phyloP scores from a whole-genome alignment of 345 rosid genomes.

The Lagerstroemia speciosa region DNA sequence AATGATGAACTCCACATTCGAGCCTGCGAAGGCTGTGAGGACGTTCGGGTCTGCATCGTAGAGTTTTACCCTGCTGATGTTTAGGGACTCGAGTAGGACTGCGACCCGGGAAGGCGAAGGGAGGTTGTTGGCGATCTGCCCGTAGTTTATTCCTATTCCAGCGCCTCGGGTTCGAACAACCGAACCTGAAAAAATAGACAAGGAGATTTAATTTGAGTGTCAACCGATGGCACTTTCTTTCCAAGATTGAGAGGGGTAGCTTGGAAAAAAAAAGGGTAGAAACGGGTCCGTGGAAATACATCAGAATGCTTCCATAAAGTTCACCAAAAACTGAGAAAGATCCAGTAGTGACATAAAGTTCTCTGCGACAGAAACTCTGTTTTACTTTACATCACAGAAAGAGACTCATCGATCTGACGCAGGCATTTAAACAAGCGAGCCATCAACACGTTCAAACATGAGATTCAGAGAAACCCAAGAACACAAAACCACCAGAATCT shows the following conservation, averaged over 20 bases:
- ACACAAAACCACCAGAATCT: background rate
- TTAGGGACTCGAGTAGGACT: constrained; percentile 44
- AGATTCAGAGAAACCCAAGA: constrained; percentile 3
- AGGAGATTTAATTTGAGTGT: background rate
- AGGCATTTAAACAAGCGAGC: background rate
- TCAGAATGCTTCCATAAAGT: background rate
- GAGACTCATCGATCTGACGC: background rate
- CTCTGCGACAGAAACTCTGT: background rate
- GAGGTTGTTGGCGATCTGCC: constrained; percentile 78
- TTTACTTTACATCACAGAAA: background rate
- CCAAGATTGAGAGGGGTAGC: background rate
- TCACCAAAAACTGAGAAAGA: background rate
- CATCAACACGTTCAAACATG: background rate
- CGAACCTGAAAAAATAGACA: constrained; percentile 16
- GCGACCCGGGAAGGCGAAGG: constrained; percentile 60
- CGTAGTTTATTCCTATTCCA: constrained; percentile 80
- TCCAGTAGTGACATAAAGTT: background rate
- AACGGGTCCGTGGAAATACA: background rate
- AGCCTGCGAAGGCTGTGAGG: constrained; percentile 55
- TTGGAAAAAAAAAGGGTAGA: background rate
- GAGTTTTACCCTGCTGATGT: constrained; percentile 57
- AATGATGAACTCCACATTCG: constrained; percentile 61
- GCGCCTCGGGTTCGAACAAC: constrained; percentile 14
- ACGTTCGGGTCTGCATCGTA: constrained; percentile 80
- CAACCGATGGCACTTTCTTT: background rate